Percentiles rank a stretch among this genome's conserved stretches.
These are phyloP conservation scores for Funneliformis caledonium DNA, from an alignment of 371 early-diverging fungal genomes.

Conservation along the genomic window DNA sequence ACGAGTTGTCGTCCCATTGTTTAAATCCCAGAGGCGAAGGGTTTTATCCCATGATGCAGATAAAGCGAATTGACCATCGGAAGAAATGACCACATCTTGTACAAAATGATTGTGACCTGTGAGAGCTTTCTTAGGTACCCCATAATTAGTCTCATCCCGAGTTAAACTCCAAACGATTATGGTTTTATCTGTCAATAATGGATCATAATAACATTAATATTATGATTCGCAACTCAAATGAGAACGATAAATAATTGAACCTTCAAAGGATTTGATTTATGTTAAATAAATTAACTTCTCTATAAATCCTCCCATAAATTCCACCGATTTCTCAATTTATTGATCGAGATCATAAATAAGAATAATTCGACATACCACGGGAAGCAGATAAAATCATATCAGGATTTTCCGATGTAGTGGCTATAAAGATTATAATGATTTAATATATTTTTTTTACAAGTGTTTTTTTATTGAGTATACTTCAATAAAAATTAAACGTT, in stretches of 20 bases:
- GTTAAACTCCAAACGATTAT: conserved; percentile 96
- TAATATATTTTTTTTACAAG: background rate
- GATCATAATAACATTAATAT: background rate
- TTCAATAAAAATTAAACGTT: background rate
- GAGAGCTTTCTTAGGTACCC: conserved; percentile 87
- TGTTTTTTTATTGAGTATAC: background rate
- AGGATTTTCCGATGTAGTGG: conserved; percentile 90
- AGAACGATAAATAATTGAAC: background rate
- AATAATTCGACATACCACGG: conserved; percentile 68
- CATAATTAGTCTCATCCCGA: conserved; percentile 92
- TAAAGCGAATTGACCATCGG: conserved; percentile 96
- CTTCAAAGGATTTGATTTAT: background rate
- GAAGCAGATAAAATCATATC: conserved; percentile 92
- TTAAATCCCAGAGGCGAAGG: conserved; percentile 97
- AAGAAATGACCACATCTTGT: conserved; percentile 95
- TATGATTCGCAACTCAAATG: background rate
- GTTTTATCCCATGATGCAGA: conserved; percentile 99
- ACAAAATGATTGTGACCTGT: conserved; percentile 98
- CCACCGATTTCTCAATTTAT: background rate
- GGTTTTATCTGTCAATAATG: conserved; percentile 62
- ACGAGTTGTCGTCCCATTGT: conserved; percentile 92
- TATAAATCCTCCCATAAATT: background rate
- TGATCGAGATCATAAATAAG: background rate
- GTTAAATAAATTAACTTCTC: too few relatives aligned
- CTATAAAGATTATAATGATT: conserved; percentile 41